A percentile compares a stretch with the other conserved stretches of the same genome.
Evolutionary conservation across 2,329 filamentous ascomycete species (phyloP).

Genomic region (Pyrenochaeta sp.): DNA sequence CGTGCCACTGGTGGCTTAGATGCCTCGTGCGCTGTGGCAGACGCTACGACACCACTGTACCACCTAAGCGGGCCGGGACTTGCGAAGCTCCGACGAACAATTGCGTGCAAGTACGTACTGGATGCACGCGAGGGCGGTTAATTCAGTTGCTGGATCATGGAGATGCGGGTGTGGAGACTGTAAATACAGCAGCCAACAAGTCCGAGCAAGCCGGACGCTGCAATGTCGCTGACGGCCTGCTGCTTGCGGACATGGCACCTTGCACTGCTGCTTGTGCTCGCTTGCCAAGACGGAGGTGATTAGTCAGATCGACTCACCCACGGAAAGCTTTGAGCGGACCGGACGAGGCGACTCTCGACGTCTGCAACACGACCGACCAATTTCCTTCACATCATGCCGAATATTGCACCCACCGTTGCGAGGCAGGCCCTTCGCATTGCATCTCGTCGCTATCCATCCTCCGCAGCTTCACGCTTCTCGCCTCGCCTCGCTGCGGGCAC

Average conservation of each 20-base stretch:
- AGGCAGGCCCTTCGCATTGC: conserved; percentile 75
- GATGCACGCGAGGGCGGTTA: too few species aligned
- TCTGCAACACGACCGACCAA: conserved; percentile 15
- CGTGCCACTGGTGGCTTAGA: conserved; percentile 36
- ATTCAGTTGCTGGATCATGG: neutral
- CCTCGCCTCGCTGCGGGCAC: conserved; percentile 50
- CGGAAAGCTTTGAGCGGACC: conserved; percentile 5
- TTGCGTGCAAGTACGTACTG: neutral
- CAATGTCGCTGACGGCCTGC: conserved; percentile 5
- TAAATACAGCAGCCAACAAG: neutral
- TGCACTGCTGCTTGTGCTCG: neutral
- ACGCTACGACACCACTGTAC: neutral
- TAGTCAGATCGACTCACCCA: conserved; percentile 8
- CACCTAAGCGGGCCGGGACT: conserved; percentile 1
- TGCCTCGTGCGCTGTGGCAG: conserved; percentile 3
- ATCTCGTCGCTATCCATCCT: conserved; percentile 58
- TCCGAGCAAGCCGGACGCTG: conserved; percentile 8
- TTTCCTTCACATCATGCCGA: conserved; percentile 51
- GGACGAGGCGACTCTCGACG: conserved; percentile 10
- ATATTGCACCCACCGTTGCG: conserved; percentile 70
- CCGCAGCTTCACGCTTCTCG: conserved; percentile 51
- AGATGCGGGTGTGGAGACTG: neutral
- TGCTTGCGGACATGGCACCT: conserved; percentile 10
- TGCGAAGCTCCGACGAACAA: conserved; percentile 8
- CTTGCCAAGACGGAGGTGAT: neutral